A percentile compares a stretch with the other conserved stretches of the same genome.
Conservation (phyloP, 2,329 filamentous ascomycete genomes). For the Phialocephala subalpina region DNA sequence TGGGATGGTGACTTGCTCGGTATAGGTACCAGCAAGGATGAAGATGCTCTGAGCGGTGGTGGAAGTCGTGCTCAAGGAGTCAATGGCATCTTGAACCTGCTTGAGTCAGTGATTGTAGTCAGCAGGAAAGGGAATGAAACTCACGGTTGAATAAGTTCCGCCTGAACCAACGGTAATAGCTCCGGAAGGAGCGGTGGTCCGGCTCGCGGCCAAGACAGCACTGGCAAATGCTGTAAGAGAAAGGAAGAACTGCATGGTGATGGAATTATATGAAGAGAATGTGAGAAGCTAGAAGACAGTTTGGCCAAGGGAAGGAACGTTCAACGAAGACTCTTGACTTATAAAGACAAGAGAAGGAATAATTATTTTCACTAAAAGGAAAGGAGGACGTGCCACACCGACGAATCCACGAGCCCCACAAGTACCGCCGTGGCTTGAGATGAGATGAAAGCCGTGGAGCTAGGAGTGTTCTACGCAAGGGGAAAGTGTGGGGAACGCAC, state of each 20-base stretch:
- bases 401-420: neutral
- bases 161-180: conserved; percentile 54
- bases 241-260: conserved; percentile 40
- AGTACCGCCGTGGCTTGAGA: conserved; percentile 2
- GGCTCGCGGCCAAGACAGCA: conserved; percentile 39
- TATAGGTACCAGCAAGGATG: conserved; percentile 63
- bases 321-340: neutral
- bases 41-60: conserved; percentile 60
- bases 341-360: conserved; percentile 7
- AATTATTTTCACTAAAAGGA: neutral
- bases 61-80: conserved; percentile 55
- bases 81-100: conserved; percentile 57
- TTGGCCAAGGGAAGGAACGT: neutral
- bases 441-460: neutral
- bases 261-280: conserved; percentile 15
- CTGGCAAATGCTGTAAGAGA: conserved; percentile 36
- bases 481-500: conserved; percentile 4
- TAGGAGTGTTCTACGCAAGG: neutral
- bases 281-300: conserved; percentile 10
- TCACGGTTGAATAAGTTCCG: conserved; percentile 53
- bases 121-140: conserved; percentile 11
- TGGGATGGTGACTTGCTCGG: conserved; percentile 63
- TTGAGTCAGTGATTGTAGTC: conserved; percentile 14
- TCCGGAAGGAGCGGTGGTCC: conserved; percentile 54
- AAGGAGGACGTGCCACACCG: neutral